Evolutionary conservation across 2,329 filamentous ascomycete species (phyloP), one percentile per base, ranked within the genome.

Genomic region (Plectosphaerella cucumerina): DNA sequence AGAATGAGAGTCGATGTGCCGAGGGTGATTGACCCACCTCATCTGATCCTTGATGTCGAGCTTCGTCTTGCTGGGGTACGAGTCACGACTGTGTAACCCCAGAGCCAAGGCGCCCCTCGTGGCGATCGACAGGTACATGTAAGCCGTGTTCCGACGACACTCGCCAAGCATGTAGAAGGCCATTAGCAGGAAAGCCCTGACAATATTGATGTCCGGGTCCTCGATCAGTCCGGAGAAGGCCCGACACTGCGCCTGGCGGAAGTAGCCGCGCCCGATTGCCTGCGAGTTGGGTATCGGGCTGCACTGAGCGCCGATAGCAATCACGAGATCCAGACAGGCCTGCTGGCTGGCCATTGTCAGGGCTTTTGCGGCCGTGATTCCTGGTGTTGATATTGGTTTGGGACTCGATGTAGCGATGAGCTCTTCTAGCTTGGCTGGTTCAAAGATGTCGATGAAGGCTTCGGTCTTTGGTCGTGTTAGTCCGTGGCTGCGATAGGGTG

Each of bases 51-150:
- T 6, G 60, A 53, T n/a, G 52, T 44, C 2, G 44, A 37, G 20
- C 53, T 53, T 14, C 47, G 49, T 48, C 59, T 53, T 37, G 39
- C 59, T 53, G 3, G 56, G 34, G 34, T 64, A 66, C 53, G 66
- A 53, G 59, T 65, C 52, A 53, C 61, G 48, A 60, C 65, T 65
- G 49, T 84, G 80, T 3, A 85, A 60, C 0, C 82, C 82, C 1
- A 85, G 58, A 1, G 80, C 78, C 8, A 78, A 75, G 1, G 81
- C 81, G 0, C 80, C 77, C 50, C 78, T 75, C 0, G 76, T 70
- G 2, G 82, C 81, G 14, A 84, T 75, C 0, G 81, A 80, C 5
- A 85, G 61, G 50, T 84, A 85, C 77, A 85, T 82, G 49, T 82
- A 85, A 0, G 81, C 81, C 2, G 81, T 72, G 50, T 84, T 84